Conservation (phyloP, 2,329 filamentous ascomycete genomes). For the Chrysoporthe austroafricana region DNA sequence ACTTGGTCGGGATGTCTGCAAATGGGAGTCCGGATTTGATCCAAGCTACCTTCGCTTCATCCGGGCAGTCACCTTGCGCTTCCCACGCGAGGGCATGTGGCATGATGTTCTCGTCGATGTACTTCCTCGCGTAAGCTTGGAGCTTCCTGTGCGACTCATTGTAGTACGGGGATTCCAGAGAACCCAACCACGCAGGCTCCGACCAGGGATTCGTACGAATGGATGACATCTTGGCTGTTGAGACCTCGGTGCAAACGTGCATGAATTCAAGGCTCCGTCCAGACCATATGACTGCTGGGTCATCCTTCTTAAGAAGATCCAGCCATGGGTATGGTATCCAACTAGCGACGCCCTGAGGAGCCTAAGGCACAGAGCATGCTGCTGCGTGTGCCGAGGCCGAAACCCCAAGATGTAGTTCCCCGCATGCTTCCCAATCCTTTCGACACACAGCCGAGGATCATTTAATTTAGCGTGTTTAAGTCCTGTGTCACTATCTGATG, state of each 20-base stretch:
- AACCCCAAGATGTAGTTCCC: not conserved
- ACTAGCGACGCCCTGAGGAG: no score
- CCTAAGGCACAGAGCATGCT: no score
- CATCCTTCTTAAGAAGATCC: no score
- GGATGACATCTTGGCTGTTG: conserved; percentile 1
- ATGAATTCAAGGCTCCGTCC: no score
- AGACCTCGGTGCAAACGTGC: not conserved
- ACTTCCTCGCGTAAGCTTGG: conserved; percentile 59
- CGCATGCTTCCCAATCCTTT: not conserved
- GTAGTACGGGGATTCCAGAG: conserved; percentile 57
- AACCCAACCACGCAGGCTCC: conserved; percentile 34
- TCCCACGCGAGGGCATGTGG: conserved; percentile 67
- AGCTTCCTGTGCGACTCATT: conserved; percentile 60
- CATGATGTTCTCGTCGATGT: conserved; percentile 59
- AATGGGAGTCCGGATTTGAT: conserved; percentile 40
- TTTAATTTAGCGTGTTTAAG: no score
- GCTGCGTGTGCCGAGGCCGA: not conserved
- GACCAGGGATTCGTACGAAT: conserved; percentile 31
- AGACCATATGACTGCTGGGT: no score
- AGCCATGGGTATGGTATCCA: no score
- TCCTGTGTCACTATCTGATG: no score
- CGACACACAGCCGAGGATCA: no score
- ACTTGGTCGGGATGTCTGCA: conserved; percentile 38
- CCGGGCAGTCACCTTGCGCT: conserved; percentile 53
- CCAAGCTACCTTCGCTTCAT: conserved; percentile 41